Percentiles rank a stretch among this genome's conserved stretches.
Conservation (phyloP, 441 rosid species). For the Cnidoscolus chayamansa region DNA sequence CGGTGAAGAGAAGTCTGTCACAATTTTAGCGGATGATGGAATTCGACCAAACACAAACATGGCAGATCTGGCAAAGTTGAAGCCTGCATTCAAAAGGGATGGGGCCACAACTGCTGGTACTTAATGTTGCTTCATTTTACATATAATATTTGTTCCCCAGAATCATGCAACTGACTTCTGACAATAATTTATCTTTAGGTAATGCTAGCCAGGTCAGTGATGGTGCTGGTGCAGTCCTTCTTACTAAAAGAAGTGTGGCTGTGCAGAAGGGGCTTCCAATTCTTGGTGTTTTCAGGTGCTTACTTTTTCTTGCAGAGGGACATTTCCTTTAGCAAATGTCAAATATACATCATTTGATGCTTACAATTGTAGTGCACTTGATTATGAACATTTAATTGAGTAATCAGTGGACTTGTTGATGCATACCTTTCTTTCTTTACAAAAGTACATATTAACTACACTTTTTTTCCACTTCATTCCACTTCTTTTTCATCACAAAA, state of each 20-base stretch:
- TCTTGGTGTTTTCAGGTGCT: constrained; percentile 88
- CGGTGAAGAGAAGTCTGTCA: constrained; percentile 66
- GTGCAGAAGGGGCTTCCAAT: constrained; percentile 74
- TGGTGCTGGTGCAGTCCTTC: constrained; percentile 97
- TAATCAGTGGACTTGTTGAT: not conserved
- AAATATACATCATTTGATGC: not conserved
- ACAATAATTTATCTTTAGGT: constrained; percentile 40
- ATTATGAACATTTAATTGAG: not conserved
- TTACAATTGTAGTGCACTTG: not conserved
- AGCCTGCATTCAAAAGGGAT: constrained; percentile 83
- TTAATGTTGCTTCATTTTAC: not conserved
- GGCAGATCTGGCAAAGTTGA: constrained; percentile 64
- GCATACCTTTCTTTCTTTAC: not conserved
- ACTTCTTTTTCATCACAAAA: not conserved
- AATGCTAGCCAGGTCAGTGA: constrained; percentile 95
- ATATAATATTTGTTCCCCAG: constrained; percentile 2
- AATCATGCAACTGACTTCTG: constrained; percentile 11
- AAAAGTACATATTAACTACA: not conserved
- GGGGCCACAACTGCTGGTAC: constrained; percentile 96
- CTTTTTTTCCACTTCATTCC: not conserved
- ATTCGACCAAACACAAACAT: constrained; percentile 66
- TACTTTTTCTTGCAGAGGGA: not conserved
- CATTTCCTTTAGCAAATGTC: not conserved
- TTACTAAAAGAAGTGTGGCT: constrained; percentile 85
- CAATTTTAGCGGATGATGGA: constrained; percentile 83